Evolutionary conservation across 176 grass and related monocot genomes (phyloP).

Genomic region (Aegilops sharonensis): DNA sequence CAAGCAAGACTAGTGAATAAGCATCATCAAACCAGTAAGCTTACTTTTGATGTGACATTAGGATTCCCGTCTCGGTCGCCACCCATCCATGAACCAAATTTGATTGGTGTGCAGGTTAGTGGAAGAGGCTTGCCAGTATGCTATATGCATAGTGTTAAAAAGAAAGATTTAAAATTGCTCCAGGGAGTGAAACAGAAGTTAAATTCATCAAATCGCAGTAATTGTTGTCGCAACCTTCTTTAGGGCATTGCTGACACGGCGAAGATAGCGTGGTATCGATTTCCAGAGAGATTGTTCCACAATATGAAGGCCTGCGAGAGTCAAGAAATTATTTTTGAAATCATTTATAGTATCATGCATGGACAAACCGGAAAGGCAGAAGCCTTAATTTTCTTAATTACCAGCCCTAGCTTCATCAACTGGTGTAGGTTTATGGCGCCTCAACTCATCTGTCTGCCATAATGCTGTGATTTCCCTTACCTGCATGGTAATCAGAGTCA

Average conservation of each 20-base stretch:
- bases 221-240: slow-evolving; percentile 68
- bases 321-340: background rate
- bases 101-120: slow-evolving; percentile 89
- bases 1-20: background rate
- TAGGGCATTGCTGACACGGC: slow-evolving; percentile 86
- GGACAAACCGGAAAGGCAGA: background rate
- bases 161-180: background rate
- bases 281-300: slow-evolving; percentile 99
- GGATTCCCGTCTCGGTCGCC: slow-evolving; percentile 95
- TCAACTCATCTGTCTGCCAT: slow-evolving; percentile 96
- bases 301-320: slow-evolving; percentile 72
- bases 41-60: slow-evolving; percentile 94
- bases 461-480: slow-evolving; percentile 85
- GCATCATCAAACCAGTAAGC: slow-evolving; percentile 1
- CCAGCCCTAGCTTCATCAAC: slow-evolving; percentile 95
- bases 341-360: slow-evolving; percentile 16
- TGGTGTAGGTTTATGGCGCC: slow-evolving; percentile 92
- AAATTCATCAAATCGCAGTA: background rate
- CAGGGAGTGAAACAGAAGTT: slow-evolving; percentile 12
- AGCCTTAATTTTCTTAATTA: slow-evolving; percentile 28
- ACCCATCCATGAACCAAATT: slow-evolving; percentile 99
- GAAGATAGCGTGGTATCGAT: slow-evolving; percentile 88
- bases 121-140: slow-evolving; percentile 89
- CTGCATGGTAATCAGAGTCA: slow-evolving; percentile 32
- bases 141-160: slow-evolving; percentile 36